Conservation (phyloP, 108 stramenopile genomes). For the Skeletonema menzelii region DNA sequence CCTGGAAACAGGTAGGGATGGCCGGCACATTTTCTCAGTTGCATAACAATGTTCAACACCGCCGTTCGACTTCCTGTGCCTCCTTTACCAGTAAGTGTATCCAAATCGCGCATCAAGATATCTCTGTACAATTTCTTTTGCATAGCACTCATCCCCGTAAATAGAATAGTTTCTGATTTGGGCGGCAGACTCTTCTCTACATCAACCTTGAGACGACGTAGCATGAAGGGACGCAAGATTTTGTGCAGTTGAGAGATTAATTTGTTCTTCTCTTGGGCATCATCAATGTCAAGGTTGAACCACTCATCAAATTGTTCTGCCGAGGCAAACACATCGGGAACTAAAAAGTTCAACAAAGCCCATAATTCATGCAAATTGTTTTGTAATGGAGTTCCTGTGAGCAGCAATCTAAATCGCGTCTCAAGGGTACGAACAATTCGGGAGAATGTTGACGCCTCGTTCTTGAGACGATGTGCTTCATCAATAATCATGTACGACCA, state of each 20-base stretch:
- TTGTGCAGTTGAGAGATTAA: constrained; percentile 94
- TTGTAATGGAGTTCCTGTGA: constrained; percentile 99
- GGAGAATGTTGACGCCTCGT: constrained; percentile 90
- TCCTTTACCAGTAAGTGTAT: constrained; percentile 8
- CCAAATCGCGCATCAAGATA: constrained; percentile 65
- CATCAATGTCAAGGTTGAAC: constrained; percentile 61
- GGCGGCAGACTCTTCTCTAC: constrained; percentile 89
- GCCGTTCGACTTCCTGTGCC: constrained; percentile 48
- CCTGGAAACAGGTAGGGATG: constrained; percentile 99
- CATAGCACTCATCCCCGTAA: constrained; percentile 89
- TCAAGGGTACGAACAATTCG: constrained; percentile 88
- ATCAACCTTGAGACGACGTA: constrained; percentile 95
- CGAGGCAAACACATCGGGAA: constrained; percentile 87
- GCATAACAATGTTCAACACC: constrained; percentile 96
- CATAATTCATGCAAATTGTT: constrained; percentile 96
- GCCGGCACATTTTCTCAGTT: constrained; percentile 98
- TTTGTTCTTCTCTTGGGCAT: constrained; percentile 16
- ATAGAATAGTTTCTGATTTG: constrained; percentile 90
- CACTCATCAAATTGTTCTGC: constrained; percentile 94
- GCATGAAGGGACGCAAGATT: constrained; percentile 97
- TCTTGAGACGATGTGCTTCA: constrained; percentile 98
- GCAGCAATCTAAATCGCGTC: constrained; percentile 87
- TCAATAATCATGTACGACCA: constrained; percentile 98
- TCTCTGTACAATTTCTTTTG: constrained; percentile 95
- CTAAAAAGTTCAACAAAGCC: constrained; percentile 94